phyloP scores from a whole-genome alignment of 306 rosid genomes.

The Nissolia schottii region DNA sequence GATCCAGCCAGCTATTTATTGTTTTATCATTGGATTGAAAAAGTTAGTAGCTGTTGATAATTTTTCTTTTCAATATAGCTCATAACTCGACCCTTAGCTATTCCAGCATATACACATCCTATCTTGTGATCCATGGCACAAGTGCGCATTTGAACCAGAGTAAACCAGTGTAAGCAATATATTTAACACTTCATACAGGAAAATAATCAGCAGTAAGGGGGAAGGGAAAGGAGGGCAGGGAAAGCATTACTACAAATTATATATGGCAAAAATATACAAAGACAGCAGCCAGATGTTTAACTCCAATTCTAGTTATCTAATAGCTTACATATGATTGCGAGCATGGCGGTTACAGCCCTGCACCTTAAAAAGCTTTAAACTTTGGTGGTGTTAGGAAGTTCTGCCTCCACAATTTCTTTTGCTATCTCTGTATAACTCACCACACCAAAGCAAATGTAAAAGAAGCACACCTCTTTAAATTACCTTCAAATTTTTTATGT shows the following conservation, averaged over 20 bases:
- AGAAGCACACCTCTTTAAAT: background rate
- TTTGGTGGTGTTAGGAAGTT: too few species aligned
- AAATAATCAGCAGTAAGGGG: background rate
- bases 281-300: background rate
- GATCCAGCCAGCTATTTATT: too few species aligned
- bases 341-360: too few species aligned
- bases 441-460: too few species aligned
- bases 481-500: background rate
- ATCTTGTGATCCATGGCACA: background rate
- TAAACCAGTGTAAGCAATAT: background rate
- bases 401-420: too few species aligned
- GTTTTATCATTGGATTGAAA: too few species aligned
- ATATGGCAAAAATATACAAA: slow-evolving; percentile 1
- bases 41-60: too few species aligned
- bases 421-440: too few species aligned
- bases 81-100: too few species aligned
- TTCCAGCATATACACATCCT: too few species aligned
- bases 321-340: background rate
- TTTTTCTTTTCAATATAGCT: too few species aligned
- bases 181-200: background rate
- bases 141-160: background rate
- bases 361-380: too few species aligned
- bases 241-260: background rate
- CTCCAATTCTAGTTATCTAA: slow-evolving; percentile 2
- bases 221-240: background rate